Percentiles rank a stretch among this genome's conserved stretches.
Evolutionary conservation across 257 asterid species (phyloP).

Genomic region (Verbena officinalis): DNA sequence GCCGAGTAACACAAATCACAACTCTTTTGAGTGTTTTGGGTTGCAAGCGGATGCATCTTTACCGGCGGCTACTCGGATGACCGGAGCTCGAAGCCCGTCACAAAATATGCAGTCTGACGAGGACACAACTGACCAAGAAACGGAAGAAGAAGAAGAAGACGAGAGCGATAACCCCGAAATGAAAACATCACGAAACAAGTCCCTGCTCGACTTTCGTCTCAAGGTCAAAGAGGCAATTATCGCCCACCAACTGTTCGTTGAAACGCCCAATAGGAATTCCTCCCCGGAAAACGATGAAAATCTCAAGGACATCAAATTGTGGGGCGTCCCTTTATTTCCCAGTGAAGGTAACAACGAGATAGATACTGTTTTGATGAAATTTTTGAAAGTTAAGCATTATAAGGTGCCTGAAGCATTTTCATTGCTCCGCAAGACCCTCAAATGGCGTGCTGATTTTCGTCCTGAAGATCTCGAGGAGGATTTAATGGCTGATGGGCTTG

Average conservation of each 20-base stretch:
- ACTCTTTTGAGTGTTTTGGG: slow-evolving; percentile 14
- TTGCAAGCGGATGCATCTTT: slow-evolving; percentile 30
- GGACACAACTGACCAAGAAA: slow-evolving; percentile 25
- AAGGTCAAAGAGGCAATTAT: slow-evolving; percentile 66
- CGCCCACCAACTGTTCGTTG: slow-evolving; percentile 42
- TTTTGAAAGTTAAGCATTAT: slow-evolving; percentile 61
- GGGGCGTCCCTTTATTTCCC: slow-evolving; percentile 83
- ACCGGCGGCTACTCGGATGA: slow-evolving; percentile 39
- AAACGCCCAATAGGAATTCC: slow-evolving; percentile 20
- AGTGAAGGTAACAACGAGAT: slow-evolving; percentile 50
- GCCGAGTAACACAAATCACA: slow-evolving; percentile 12
- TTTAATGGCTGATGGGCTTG: slow-evolving; percentile 30
- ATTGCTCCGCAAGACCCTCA: slow-evolving; percentile 53
- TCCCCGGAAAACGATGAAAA: slow-evolving; percentile 16
- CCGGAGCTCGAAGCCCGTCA: slow-evolving; percentile 24
- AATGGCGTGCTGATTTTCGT: slow-evolving; percentile 59
- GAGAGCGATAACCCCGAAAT: slow-evolving; percentile 27
- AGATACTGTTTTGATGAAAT: slow-evolving; percentile 58
- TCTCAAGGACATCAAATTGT: slow-evolving; percentile 40
- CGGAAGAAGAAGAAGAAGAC: slow-evolving; percentile 33
- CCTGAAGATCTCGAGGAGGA: slow-evolving; percentile 42
- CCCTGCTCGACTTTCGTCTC: slow-evolving; percentile 57
- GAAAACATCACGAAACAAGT: slow-evolving; percentile 32
- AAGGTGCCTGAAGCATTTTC: slow-evolving; percentile 59
- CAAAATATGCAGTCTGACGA: slow-evolving; percentile 31